Base-by-base conservation (phyloP, 495 filamentous ascomycete genomes). In the Trichoderma orchidacearum region DNA sequence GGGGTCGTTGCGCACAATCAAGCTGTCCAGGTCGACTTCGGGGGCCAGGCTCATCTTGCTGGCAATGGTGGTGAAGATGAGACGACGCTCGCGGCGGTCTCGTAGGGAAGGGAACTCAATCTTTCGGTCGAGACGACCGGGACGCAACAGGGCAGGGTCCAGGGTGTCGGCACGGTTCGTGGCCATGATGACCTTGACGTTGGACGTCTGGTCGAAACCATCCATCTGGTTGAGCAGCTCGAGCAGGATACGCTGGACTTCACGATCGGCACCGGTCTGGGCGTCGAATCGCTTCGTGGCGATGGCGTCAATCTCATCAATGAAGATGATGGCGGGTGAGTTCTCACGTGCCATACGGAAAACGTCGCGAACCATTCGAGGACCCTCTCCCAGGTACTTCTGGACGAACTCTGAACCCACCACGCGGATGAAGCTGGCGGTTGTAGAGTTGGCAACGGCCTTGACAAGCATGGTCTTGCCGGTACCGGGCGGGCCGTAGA, bases 171-270 rank as follows among this genome's bases (percentile, higher is more conserved):
- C 94, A 62, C 93, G 84, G 75, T 98, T 98, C 60, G 93, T 98
- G 56, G 93, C 93, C 93, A 98, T 98, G 75, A 98, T 97, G 65
- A 98, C 93, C 73, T 98, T 98, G 69, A 98, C 94, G 67, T 97
- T 97, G 72, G 89, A 86, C 2, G 90, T 92, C 69, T 97, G 93
- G 69, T 98, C 93, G 73, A 98, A 98, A 59, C 93, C 93, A 71
- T 98, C 93, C 93, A 98, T 97, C 72, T 98, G 93, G 74, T 98
- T 98, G 57, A 98, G 83, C 58, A 98, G 76, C 69, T 98, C 93
- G 56, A 98, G 82, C 57, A 98, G 74, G 64, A 97, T 98, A 76
- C 93, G 90, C 75, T 98, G 93, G 25, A 98, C 93, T 72, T 98
- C 93, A 68, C 93, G 83, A 66, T 98, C 93, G 45, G 94, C 93